Evolutionary conservation across 2,329 filamentous ascomycete genomes (phyloP).

Genomic region (Sporothrix brasiliensis): DNA sequence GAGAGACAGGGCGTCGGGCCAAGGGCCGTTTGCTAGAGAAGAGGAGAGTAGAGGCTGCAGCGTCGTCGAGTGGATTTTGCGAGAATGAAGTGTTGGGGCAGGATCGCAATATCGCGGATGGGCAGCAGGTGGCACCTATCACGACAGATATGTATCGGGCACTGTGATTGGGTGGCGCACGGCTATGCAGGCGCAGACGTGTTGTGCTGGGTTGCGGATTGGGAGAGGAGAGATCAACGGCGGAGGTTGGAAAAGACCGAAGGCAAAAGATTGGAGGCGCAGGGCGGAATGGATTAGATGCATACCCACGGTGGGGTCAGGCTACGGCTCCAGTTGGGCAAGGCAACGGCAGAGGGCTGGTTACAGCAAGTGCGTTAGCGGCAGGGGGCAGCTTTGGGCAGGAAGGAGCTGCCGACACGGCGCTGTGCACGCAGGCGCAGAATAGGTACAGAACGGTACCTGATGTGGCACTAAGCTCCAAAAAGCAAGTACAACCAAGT

Average conservation of each 20-base stretch:
- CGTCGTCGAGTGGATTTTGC: neutral
- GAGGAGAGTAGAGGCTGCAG: neutral
- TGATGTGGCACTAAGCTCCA: neutral
- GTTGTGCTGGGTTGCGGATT: constrained; percentile 24
- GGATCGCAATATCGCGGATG: neutral
- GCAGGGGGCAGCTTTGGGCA: neutral
- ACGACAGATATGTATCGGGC: constrained; percentile 23
- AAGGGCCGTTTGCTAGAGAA: neutral
- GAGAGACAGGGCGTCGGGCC: constrained; percentile 5
- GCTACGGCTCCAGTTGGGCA: constrained; percentile 25
- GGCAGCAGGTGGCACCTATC: constrained; percentile 27
- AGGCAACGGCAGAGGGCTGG: neutral
- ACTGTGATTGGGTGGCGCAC: constrained; percentile 26
- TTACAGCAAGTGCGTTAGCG: constrained; percentile 16
- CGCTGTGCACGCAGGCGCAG: neutral
- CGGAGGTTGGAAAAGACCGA: constrained; percentile 14
- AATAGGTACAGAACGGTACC: neutral
- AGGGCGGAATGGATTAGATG: constrained; percentile 21
- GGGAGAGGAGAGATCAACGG: constrained; percentile 9
- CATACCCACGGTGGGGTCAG: constrained; percentile 36
- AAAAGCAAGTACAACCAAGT: neutral
- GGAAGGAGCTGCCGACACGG: constrained; percentile 1
- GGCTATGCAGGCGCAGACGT: constrained; percentile 12
- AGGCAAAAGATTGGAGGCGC: constrained; percentile 21
- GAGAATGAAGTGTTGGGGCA: neutral